Evolutionary conservation across 179 eudicot genomes (phyloP).

Genomic region (Beta macrorhiza): DNA sequence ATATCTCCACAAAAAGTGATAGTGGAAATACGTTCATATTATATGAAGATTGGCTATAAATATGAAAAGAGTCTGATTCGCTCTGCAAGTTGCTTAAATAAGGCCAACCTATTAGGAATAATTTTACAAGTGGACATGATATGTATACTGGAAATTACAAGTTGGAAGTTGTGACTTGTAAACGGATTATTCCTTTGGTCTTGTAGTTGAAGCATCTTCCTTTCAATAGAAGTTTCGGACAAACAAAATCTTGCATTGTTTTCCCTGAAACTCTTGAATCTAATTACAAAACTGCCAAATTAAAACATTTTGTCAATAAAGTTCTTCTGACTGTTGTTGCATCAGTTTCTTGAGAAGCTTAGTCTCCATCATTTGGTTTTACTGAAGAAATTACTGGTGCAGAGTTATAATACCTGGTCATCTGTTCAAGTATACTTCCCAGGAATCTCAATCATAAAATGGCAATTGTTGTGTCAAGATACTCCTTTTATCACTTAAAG

Average conservation of each 20-base stretch:
- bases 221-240: neutral
- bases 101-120: constrained; percentile 27
- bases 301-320: too few species aligned
- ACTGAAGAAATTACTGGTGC: neutral
- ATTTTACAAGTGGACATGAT: constrained; percentile 26
- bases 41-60: constrained; percentile 17
- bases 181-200: constrained; percentile 17
- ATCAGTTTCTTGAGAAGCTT: neutral
- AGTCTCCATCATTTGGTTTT: neutral
- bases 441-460: constrained; percentile 5
- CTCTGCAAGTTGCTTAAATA: constrained; percentile 30
- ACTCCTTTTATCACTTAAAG: neutral
- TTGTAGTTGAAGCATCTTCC: constrained; percentile 10
- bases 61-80: constrained; percentile 22
- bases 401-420: neutral
- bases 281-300: neutral
- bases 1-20: constrained; percentile 10
- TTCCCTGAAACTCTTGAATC: neutral
- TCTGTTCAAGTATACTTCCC: neutral
- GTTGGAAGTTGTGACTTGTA: constrained; percentile 22
- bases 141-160: constrained; percentile 15
- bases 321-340: neutral
- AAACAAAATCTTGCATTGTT: neutral
- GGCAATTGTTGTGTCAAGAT: neutral
- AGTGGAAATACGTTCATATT: constrained; percentile 12